Conservation (phyloP, 2,329 filamentous ascomycete genomes). For the Colletotrichum gigasporum region DNA sequence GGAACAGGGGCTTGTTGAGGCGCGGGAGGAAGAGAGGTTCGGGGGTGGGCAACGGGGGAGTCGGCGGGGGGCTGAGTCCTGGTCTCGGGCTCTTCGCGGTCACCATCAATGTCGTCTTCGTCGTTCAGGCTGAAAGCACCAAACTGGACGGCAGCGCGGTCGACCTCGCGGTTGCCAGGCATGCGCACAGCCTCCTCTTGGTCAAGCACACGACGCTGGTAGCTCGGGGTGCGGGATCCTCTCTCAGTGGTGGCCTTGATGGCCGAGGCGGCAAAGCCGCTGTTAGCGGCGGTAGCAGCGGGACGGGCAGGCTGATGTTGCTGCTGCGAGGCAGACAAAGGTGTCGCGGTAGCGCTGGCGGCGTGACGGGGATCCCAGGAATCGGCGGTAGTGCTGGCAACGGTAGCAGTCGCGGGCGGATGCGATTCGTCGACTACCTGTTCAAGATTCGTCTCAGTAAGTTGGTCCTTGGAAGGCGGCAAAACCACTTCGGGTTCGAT, state of each 20-base stretch:
- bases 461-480: conserved; percentile 78
- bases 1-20: conserved; percentile 63
- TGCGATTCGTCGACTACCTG: conserved; percentile 85
- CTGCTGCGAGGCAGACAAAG: conserved; percentile 71
- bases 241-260: conserved; percentile 77
- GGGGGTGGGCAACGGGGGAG: conserved; percentile 86
- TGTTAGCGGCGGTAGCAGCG: conserved; percentile 40
- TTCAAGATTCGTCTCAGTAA: conserved; percentile 93
- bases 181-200: conserved; percentile 98
- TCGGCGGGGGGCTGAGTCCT: conserved; percentile 92
- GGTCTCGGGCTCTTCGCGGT: conserved; percentile 95
- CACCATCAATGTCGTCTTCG: conserved; percentile 90
- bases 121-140: conserved; percentile 91
- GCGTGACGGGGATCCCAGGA: conserved; percentile 79
- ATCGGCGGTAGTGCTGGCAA: conserved; percentile 88
- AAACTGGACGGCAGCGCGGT: conserved; percentile 93
- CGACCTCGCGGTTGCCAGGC: conserved; percentile 95
- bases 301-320: conserved; percentile 68
- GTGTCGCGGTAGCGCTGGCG: conserved; percentile 70
- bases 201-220: conserved; percentile 87
- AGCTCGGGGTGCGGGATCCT: conserved; percentile 76
- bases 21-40: conserved; percentile 85
- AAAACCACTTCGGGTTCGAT: conserved; percentile 65
- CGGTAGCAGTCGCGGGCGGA: conserved; percentile 81
- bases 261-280: conserved; percentile 82